These are phyloP conservation scores for Candida chauliodis DNA, from an alignment of 805 yeast genomes.

Conservation along the genomic window DNA sequence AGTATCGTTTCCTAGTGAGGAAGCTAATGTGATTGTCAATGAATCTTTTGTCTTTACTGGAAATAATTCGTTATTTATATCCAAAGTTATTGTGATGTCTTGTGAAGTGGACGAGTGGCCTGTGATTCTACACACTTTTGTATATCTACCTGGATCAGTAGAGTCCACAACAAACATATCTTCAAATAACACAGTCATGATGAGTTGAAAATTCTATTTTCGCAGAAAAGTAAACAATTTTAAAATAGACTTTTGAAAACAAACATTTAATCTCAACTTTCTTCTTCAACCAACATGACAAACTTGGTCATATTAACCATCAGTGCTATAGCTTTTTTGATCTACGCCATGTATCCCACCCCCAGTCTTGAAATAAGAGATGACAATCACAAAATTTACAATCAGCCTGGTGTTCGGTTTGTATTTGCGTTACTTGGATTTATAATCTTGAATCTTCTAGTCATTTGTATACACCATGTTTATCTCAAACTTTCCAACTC, in stretches of 20 bases:
- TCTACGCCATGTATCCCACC: background rate
- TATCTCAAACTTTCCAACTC: conserved; percentile 26
- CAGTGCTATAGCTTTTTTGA: no score
- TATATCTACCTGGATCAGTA: conserved; percentile 85
- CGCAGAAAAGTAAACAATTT: background rate
- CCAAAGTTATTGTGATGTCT: conserved; percentile 80
- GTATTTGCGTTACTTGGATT: conserved; percentile 33
- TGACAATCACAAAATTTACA: conserved; percentile 11
- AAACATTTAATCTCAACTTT: no score
- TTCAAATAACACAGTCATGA: conserved; percentile 66
- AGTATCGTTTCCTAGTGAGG: conserved; percentile 55
- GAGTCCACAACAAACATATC: conserved; percentile 85
- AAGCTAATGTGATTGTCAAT: conserved; percentile 81
- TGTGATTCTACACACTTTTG: conserved; percentile 84
- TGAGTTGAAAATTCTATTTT: conserved; percentile 7
- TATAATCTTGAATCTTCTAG: conserved; percentile 31
- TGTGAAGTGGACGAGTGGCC: conserved; percentile 81
- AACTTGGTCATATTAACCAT: no score
- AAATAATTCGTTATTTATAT: conserved; percentile 86
- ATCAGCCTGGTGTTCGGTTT: conserved; percentile 28
- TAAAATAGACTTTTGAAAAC: no score
- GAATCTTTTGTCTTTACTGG: conserved; percentile 77
- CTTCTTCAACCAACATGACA: no score
- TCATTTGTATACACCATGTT: conserved; percentile 36
- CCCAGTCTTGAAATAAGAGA: conserved; percentile 1